Base-by-base conservation (phyloP, 768 basidiomycete genomes). In the Termitomyces eurrhizus region DNA sequence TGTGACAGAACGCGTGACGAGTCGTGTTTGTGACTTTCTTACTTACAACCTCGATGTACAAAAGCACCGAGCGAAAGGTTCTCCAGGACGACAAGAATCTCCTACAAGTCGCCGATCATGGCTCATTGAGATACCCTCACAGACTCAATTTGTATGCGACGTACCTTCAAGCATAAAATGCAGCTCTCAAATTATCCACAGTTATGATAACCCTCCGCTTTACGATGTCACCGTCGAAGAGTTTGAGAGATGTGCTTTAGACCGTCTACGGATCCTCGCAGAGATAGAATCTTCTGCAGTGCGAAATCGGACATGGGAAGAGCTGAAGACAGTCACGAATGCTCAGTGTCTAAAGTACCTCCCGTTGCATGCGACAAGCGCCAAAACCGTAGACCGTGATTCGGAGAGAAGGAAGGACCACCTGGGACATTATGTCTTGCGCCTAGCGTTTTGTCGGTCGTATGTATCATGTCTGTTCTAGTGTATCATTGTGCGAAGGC, bases 401-500 rank as follows among this genome's bases (percentile, higher is more conserved):
- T 73, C 69, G 11, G 85, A 98, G 71, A 80, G 97, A 61, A 80
- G 82, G 68, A 87, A 82, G 63, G 97, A 99, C 72, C 89, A 93
- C 67, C 78, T 97, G 13, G 88, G 95, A 11, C 97, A 99, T 74
- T 98, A 94, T 73, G 92, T 98, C 12, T 77, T 98, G 62, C 78
- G 97, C 53, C 79, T 99, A 44, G 95, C 97, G 7, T 98, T 99
- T 74, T 97, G 95, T 75, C 86, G 93, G 59, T 93, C 94, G 95
- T 98, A 74, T 71, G 95, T 86, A 35, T 37, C 29, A 53, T 41
- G 61, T 21, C 37, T 18, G 45, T 9, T 42, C 33, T 26, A 18
- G 16, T 32, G 29, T 21, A 56, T 35, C 37, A 50, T 36, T 41
- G 46, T 41, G 46, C 24, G 24, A 35, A 59, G 35, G 21, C 45